A percentile compares a stretch with the other conserved stretches of the same genome.
phyloP scores from a whole-genome alignment of 345 rosid genomes.

The Excoecaria cochinchinensis region DNA sequence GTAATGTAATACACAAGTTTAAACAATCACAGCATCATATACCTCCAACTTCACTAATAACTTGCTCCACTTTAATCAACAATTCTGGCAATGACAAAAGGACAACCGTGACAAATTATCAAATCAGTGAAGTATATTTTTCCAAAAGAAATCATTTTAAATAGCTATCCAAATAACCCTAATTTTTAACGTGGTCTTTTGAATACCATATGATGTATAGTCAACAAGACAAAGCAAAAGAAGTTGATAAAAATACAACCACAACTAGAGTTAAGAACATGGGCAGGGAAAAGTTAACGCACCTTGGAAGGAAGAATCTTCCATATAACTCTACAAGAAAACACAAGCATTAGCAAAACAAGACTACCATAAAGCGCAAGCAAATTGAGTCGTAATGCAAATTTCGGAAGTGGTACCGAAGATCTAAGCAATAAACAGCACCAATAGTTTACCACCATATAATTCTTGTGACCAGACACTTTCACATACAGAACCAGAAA shows the following conservation, averaged over 20 bases:
- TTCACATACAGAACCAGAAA: background rate
- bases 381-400: slow-evolving; percentile 9
- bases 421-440: background rate
- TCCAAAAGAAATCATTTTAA: background rate
- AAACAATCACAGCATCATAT: slow-evolving; percentile 11
- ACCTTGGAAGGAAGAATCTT: slow-evolving; percentile 88
- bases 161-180: background rate
- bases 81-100: slow-evolving; percentile 50
- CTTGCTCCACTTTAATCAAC: slow-evolving; percentile 64
- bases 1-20: background rate
- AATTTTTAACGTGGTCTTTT: background rate
- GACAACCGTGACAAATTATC: slow-evolving; percentile 5
- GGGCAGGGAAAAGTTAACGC: slow-evolving; percentile 22
- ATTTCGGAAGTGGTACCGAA: slow-evolving; percentile 15
- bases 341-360: slow-evolving; percentile 21
- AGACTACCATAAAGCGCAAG: background rate
- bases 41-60: slow-evolving; percentile 58
- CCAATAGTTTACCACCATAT: background rate
- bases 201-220: background rate
- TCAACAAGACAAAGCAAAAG: background rate
- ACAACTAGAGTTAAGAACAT: slow-evolving; percentile 9
- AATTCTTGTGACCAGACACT: background rate
- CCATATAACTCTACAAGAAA: slow-evolving; percentile 68
- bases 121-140: background rate
- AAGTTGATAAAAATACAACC: background rate